Base-by-base conservation (phyloP, 352 stramenopile species). In the Globisporangium alternatum region DNA sequence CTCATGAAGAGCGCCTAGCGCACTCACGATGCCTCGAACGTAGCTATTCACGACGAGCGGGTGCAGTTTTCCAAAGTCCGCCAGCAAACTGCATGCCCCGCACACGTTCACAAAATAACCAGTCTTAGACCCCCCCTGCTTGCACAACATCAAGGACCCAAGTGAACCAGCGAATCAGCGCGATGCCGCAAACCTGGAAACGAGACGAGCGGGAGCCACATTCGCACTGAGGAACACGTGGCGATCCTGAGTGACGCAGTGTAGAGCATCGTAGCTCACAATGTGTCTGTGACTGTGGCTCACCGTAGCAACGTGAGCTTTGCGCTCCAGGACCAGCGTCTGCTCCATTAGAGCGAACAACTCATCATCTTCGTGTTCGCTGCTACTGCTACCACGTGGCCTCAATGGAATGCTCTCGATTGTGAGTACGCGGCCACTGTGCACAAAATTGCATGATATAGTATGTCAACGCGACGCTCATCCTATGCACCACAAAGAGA, bases 31-130 rank as follows among this genome's bases (percentile, higher is more conserved):
- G 51, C 67, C 69, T 31, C 66, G 69, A 0, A 76, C 57, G 45
- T 77, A 82, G 51, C 76, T 65, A 28, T 71, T 70, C 37, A 79
- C 70, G 1, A 54, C 58, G 30, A 81, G 66, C 19, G 72, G 65
- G 31, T 85, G 74, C 37, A 85, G 33, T 7, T 66, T 69, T 7
- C 68, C 72, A 52, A 85, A 85, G 28, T 67, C 54, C 30, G 41
- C 35, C 5, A 70, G 60, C 30, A 70, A 41, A 55, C 65, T 72
- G 31, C 10, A 53, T 13, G 28, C 12, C 30, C 35, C 22, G 33
- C 7, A 25, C 22, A 25, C 7, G 4, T 8, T 19, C 31, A 64
- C 6, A 10, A 13, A 19, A 8, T 15, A 30, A n/a, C 28, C 19
- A 41, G 25, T 17, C 3, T 37, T 33, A 55, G 25, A 2, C 25